These are phyloP conservation scores for Zygoascus sp. DNA, from an alignment of 1,139 yeast genomes.

Conservation along the genomic window DNA sequence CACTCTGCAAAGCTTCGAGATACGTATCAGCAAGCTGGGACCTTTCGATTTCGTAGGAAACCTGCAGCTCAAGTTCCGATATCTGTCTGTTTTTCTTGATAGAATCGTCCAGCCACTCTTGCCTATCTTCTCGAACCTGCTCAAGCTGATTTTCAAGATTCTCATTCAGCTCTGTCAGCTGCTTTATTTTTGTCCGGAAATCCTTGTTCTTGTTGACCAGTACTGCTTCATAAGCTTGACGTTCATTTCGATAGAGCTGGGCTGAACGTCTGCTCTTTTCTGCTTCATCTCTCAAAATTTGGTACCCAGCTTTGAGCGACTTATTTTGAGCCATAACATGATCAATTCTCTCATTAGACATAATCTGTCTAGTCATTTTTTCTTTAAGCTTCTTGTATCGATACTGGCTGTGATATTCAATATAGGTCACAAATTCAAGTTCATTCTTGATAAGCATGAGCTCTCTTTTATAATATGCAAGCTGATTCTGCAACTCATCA, in stretches of 20 bases:
- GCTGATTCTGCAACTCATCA: slow-evolving; percentile 11
- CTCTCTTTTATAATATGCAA: slow-evolving; percentile 54
- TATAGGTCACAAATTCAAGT: slow-evolving; percentile 55
- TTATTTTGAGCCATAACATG: slow-evolving; percentile 30
- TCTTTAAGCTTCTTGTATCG: slow-evolving; percentile 41
- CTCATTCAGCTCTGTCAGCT: slow-evolving; percentile 27
- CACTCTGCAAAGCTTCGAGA: slow-evolving; percentile 22
- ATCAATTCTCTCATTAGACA: slow-evolving; percentile 32
- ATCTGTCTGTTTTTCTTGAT: slow-evolving; percentile 21
- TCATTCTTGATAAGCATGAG: slow-evolving; percentile 56
- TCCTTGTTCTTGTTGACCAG: slow-evolving; percentile 35
- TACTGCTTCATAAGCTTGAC: slow-evolving; percentile 35
- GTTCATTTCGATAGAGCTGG: slow-evolving; percentile 31
- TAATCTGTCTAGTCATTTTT: slow-evolving; percentile 35
- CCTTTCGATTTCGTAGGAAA: slow-evolving; percentile 21
- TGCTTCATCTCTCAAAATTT: slow-evolving; percentile 31
- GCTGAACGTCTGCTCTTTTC: slow-evolving; percentile 28
- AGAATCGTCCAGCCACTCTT: slow-evolving; percentile 13
- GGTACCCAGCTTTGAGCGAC: slow-evolving; percentile 28
- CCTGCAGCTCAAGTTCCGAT: slow-evolving; percentile 24
- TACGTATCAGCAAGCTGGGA: slow-evolving; percentile 18
- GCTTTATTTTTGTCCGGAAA: slow-evolving; percentile 28
- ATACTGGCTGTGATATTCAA: slow-evolving; percentile 49
- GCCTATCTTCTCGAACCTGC: slow-evolving; percentile 1
- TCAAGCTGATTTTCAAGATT: slow-evolving; percentile 21